phyloP scores from a whole-genome alignment of 352 stramenopile genomes.

The Pythium brassicae region DNA sequence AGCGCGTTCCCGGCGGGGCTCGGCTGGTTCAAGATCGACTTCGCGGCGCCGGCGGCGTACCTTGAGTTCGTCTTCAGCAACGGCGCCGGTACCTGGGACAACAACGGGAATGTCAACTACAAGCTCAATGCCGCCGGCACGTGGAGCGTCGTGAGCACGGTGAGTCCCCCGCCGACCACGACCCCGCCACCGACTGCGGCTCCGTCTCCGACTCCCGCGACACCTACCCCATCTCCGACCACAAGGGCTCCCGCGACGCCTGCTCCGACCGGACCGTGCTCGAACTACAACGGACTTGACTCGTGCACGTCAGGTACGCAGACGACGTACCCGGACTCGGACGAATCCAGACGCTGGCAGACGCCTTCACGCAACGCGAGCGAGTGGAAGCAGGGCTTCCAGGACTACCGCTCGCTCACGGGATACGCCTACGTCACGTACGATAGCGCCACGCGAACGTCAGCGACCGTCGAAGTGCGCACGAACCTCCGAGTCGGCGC shows the following conservation, averaged over 20 bases:
- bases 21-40: constrained; percentile 38
- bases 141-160: constrained; percentile 24
- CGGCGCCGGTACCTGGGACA: constrained; percentile 36
- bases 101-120: constrained; percentile 39
- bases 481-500: constrained; percentile 24
- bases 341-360: constrained; percentile 41
- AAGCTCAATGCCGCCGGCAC: constrained; percentile 24
- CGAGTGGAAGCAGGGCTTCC: constrained; percentile 25
- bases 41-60: constrained; percentile 14
- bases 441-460: constrained; percentile 16
- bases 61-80: constrained; percentile 44
- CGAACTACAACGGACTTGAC: constrained; percentile 30
- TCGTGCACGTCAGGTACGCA: constrained; percentile 20
- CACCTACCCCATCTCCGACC: constrained; percentile 2
- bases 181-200: constrained; percentile 6
- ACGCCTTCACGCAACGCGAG: constrained; percentile 36
- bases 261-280: constrained; percentile 18
- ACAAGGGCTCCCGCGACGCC: constrained; percentile 13
- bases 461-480: constrained; percentile 35
- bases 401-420: constrained; percentile 40
- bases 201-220: constrained; percentile 13
- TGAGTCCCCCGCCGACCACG: constrained; percentile 17
- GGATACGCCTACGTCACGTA: constrained; percentile 47
- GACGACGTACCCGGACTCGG: constrained; percentile 12
- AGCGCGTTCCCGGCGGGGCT: constrained; percentile 25